These are phyloP conservation scores for Alternaria sp. DNA, from an alignment of 2,329 filamentous ascomycete genomes.

Conservation along the genomic window DNA sequence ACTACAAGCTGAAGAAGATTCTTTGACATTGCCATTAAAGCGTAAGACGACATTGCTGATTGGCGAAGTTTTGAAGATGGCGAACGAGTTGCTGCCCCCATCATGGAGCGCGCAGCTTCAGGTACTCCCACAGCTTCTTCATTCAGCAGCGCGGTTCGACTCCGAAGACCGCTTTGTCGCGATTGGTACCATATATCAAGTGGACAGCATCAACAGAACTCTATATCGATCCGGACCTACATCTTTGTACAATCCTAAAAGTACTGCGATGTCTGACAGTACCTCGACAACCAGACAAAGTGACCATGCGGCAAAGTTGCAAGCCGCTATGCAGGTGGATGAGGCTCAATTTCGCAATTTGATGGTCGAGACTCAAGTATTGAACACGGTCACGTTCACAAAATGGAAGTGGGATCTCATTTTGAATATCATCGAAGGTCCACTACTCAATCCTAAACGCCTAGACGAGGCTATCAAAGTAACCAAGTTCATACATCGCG, in stretches of 20 bases:
- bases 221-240: constrained; percentile 78
- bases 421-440: constrained; percentile 88
- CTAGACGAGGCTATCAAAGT: constrained; percentile 93
- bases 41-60: constrained; percentile 91
- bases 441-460: constrained; percentile 87
- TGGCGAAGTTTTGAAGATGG: constrained; percentile 88
- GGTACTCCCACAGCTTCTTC: constrained; percentile 84
- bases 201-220: constrained; percentile 95
- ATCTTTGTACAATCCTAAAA: constrained; percentile 45
- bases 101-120: constrained; percentile 86
- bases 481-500: constrained; percentile 93
- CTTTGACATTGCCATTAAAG: constrained; percentile 75
- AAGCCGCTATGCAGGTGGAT: constrained; percentile 69
- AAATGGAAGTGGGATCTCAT: constrained; percentile 99
- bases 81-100: constrained; percentile 83
- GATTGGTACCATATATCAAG: constrained; percentile 93
- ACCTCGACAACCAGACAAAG: constrained; percentile 49
- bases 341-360: constrained; percentile 69
- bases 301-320: constrained; percentile 58
- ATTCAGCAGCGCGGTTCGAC: constrained; percentile 76
- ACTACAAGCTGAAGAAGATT: constrained; percentile 70
- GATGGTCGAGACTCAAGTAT: constrained; percentile 81
- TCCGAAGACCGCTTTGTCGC: constrained; percentile 79
- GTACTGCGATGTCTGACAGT: constrained; percentile 28
- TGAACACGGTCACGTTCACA: constrained; percentile 86